Conservation (phyloP, 441 rosid species). For the Eruca vesicaria region DNA sequence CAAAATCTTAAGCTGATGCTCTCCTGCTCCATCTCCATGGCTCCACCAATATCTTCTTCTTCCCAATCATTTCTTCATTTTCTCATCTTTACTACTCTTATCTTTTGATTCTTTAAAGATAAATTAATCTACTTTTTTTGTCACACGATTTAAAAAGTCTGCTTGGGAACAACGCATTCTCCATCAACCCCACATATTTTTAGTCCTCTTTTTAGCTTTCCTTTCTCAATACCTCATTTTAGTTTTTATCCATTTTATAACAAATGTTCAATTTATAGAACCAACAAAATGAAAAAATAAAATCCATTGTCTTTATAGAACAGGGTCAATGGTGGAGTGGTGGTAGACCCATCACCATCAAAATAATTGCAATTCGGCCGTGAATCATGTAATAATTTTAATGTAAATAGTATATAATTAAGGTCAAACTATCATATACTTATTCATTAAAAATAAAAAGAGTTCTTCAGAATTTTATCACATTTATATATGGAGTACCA, state of each 20-base stretch:
- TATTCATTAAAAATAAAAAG: not conserved
- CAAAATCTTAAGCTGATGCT: constrained; percentile 41
- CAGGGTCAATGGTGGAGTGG: constrained; percentile 14
- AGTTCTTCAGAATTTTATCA: not conserved
- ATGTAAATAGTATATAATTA: constrained; percentile 9
- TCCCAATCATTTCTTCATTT: constrained; percentile 47
- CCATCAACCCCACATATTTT: constrained; percentile 59
- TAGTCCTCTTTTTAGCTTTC: not conserved
- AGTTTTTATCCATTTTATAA: constrained; percentile 18
- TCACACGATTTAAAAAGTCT: constrained; percentile 43
- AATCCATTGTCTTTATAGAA: not conserved
- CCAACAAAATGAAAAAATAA: not conserved
- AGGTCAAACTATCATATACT: constrained; percentile 11
- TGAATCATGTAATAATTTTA: constrained; percentile 12
- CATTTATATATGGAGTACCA: not conserved
- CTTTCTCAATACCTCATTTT: constrained; percentile 14
- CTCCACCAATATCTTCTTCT: constrained; percentile 45
- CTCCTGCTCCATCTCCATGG: not conserved
- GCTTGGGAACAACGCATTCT: constrained; percentile 82
- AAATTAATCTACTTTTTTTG: constrained; percentile 22
- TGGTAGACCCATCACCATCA: constrained; percentile 32
- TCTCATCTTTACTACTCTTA: constrained; percentile 26
- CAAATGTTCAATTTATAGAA: not conserved
- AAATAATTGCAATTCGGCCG: constrained; percentile 21
- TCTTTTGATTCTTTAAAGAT: constrained; percentile 1